A percentile compares a stretch with the other conserved stretches of the same genome.
Evolutionary conservation across 2,329 filamentous ascomycete genomes (phyloP).

Genomic region (Paecilomyces sp.): DNA sequence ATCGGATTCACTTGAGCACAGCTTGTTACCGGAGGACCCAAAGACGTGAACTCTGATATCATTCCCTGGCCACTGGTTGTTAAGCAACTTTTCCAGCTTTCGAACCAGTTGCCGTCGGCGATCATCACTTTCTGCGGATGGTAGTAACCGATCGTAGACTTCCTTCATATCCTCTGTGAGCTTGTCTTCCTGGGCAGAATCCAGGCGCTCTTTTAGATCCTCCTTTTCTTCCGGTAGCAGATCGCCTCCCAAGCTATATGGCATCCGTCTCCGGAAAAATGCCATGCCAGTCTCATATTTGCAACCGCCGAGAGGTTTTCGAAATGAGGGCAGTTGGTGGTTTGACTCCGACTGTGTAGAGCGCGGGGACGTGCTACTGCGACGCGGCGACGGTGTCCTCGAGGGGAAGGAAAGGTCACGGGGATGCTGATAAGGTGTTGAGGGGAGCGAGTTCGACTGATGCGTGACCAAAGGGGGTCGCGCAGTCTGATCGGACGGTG

Average conservation of each 20-base stretch:
- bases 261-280: conserved; percentile 76
- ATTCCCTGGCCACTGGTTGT: conserved; percentile 83
- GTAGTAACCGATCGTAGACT: conserved; percentile 77
- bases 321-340: conserved; percentile 61
- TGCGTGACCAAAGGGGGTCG: conserved; percentile 50
- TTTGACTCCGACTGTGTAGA: conserved; percentile 88
- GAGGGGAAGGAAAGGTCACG: conserved; percentile 76
- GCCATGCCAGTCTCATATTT: conserved; percentile 84
- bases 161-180: conserved; percentile 77
- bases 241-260: conserved; percentile 82
- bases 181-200: conserved; percentile 64
- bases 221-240: conserved; percentile 63
- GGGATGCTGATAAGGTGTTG: conserved; percentile 84
- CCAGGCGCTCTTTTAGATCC: conserved; percentile 62
- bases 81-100: conserved; percentile 83
- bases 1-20: conserved; percentile 94
- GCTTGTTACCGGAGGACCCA: conserved; percentile 92
- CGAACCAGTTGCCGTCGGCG: conserved; percentile 69
- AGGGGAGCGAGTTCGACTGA: conserved; percentile 84
- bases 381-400: conserved; percentile 71
- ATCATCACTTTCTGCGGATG: conserved; percentile 69
- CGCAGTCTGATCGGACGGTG: conserved; percentile 28
- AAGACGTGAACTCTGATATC: conserved; percentile 89
- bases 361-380: conserved; percentile 72
- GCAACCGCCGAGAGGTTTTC: conserved; percentile 63